Base-by-base conservation (phyloP, 2,329 filamentous ascomycete species). In the Knoxdaviesia capensis region DNA sequence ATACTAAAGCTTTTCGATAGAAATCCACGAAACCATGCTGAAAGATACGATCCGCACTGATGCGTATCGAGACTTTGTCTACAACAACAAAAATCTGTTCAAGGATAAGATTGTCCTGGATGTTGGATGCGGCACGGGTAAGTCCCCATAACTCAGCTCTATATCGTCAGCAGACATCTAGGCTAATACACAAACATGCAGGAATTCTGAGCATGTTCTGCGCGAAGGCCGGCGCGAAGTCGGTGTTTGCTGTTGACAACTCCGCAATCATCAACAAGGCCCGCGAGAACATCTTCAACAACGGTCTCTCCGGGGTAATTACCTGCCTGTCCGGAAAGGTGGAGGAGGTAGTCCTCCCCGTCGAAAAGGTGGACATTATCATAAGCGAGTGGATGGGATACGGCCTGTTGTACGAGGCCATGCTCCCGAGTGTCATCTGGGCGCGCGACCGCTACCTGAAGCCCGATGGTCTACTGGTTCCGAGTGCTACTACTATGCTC, bases 301-400 rank as follows among this genome's bases (percentile, higher is more conserved):
- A 94, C 54, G 76, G 74, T 1, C 72, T 93, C 34, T 69, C 73
- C 30, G 66, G 77, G 51, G 67, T 69, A 29, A 85, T 96, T 53
- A 85, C 78, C 37, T 85, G 82, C 51, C 65, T 94, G 40, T 74
- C 78, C 48, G 87, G 88, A 34, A 83, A 84, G 53, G 82, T 94
- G 46, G 88, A 96, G 57, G 86, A 94, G 49, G 81, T 93, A 43
- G 67, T 61, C 44, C 68, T 86, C 28, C 86, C 82, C 1, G 78
- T 88, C 6, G 66, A 75, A 42, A 66, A 87, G 53, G 87, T 94
- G 38, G 88, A 96, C 60, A 80, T 96, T 53, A 94, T 96, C 54
- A 79, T 96, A 46, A 92, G 83, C 45, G 87, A 96, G 59, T 96
- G 87, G 87, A 96, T 96, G 87, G 87, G 87, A 31, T 96, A 96